phyloP scores from a whole-genome alignment of 208 protist genomes.

The Trichomonas vaginalis region DNA sequence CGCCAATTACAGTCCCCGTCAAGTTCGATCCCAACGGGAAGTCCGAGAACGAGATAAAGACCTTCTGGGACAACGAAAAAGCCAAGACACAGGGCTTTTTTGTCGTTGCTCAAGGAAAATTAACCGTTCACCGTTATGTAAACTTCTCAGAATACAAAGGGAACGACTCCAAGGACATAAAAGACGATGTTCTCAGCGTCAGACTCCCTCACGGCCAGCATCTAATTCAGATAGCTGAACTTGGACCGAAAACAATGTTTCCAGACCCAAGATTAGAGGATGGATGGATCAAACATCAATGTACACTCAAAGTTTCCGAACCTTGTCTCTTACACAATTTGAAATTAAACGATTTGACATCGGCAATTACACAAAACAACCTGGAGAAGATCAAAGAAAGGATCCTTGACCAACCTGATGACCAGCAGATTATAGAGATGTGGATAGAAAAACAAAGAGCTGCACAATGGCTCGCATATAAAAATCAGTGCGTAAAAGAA shows the following conservation, averaged over 20 bases:
- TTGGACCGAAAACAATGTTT: conserved; percentile 1
- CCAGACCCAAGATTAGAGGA: background rate
- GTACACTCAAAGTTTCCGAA: background rate
- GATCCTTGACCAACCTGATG: background rate
- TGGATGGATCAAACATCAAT: background rate
- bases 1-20: background rate
- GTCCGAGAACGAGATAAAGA: background rate
- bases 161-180: background rate
- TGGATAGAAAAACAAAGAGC: background rate
- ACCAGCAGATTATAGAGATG: background rate
- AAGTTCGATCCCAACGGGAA: background rate
- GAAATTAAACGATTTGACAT: background rate
- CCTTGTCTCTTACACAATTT: background rate
- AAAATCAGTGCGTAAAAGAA: background rate
- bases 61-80: background rate
- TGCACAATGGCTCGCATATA: background rate
- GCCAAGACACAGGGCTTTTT: background rate
- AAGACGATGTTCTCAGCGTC: background rate
- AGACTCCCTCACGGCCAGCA: background rate
- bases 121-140: background rate
- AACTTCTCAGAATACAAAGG: background rate
- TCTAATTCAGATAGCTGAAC: background rate
- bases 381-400: background rate
- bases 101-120: background rate
- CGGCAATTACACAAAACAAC: background rate